Evolutionary conservation across 139 green algal genomes (phyloP), one percentile per base, ranked within the genome.

Genomic region (Haematococcus sp.): DNA sequence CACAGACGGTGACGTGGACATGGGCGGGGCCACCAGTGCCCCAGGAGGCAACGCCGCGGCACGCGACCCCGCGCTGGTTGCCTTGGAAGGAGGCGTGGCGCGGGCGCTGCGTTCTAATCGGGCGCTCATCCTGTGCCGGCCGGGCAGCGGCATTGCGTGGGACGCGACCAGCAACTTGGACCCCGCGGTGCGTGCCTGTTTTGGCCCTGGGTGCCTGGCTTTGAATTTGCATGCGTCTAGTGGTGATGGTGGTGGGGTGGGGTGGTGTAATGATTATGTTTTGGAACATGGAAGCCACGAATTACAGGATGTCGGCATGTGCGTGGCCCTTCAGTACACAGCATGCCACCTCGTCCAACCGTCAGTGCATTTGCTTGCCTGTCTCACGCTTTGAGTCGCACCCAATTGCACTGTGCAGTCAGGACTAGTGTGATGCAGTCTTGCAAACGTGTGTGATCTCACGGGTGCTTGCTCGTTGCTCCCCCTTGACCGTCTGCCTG

Each of bases 111-210:
- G 68, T 11, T 60, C 66, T 11, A 82, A 86, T 34, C 67, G 75
- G n/a, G 79, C 77, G 7, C 70, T 90, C 59, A 61, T 93, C 43
- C 76, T 92, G 31, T 77, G 58, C 27, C 65, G 33, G 32, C 30
- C 55, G 27, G 31, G n/a, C 32, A 55, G 51, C 33, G 16, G 23
- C n/a, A 27, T 66, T 20, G 13, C 7, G 34, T 72, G 54, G 63
- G 70, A 60, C 43, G 64, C 35, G 15, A 54, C 28, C 74, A 43
- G 51, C 74, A 40, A 71, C 70, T 28, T 43, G 61, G 70, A 25
- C 17, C 32, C 44, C 35, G 46, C 28, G 20, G 28, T 66, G 15
- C 22, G 51, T 22, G 52, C 69, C 20, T 25, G 3, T 16, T 32
- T 35, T 25, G n/a, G 56, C 2, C 20, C 31, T 7, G 33, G 23